Conservation (phyloP, 1,284 basidiomycete genomes). For the Trichosporon faecale region DNA sequence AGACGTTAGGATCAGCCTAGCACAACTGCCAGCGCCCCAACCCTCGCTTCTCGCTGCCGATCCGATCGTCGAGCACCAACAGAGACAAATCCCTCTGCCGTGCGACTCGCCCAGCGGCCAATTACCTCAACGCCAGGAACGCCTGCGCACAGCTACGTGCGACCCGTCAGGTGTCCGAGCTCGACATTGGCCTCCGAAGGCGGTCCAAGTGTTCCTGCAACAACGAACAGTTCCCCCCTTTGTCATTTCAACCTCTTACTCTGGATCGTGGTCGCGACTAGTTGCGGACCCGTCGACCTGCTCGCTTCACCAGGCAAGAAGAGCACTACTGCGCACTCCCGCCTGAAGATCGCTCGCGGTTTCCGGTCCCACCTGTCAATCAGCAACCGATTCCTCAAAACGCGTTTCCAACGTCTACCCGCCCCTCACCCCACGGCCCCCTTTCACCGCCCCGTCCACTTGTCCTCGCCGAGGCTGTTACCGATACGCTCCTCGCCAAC, state of each 20-base stretch:
- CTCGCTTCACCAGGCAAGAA: not conserved
- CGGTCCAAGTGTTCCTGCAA: not conserved
- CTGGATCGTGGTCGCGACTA: not conserved
- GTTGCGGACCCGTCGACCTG: not conserved
- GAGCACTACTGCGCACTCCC: not conserved
- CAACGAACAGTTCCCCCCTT: not conserved
- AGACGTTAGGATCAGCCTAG: not conserved
- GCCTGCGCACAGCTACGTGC: slow-evolving; percentile 1
- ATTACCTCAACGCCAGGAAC: not conserved
- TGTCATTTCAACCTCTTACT: not conserved
- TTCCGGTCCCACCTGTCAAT: not conserved
- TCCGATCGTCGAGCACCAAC: not conserved
- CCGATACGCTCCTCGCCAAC: slow-evolving; percentile 8
- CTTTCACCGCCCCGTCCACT: slow-evolving; percentile 7
- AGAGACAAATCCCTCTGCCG: not conserved
- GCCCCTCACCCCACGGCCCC: not conserved
- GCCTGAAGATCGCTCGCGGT: not conserved
- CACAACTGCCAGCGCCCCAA: not conserved
- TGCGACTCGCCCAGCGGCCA: not conserved
- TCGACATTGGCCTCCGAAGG: not conserved
- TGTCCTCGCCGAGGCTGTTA: slow-evolving; percentile 6
- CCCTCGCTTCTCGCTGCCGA: not conserved
- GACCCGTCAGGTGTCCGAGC: not conserved
- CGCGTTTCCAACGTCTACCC: not conserved
- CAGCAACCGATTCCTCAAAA: not conserved